These are phyloP conservation scores for Xanthoconium purpureum DNA, from an alignment of 768 basidiomycete genomes.

Conservation along the genomic window DNA sequence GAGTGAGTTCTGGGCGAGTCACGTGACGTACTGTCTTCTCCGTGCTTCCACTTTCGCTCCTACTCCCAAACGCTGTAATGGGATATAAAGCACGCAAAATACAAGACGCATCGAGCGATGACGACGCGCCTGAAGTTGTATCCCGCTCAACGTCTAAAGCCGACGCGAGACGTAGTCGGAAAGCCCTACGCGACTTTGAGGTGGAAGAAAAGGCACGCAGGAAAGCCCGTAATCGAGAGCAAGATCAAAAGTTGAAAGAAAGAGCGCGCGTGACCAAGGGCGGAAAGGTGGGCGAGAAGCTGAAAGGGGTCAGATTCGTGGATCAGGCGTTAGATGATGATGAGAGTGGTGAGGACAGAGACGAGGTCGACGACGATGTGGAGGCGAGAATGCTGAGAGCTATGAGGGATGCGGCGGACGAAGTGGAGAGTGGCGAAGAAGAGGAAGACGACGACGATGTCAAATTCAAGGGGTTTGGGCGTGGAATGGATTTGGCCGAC, in stretches of 20 bases:
- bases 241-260: constrained; percentile 50
- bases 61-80: constrained; percentile 7
- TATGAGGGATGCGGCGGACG: constrained; percentile 29
- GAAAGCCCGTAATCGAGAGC: constrained; percentile 45
- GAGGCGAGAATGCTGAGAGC: constrained; percentile 28
- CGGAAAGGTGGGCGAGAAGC: constrained; percentile 7
- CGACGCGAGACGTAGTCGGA: constrained; percentile 35
- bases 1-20: not conserved
- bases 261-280: constrained; percentile 33
- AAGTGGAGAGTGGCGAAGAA: constrained; percentile 16
- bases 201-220: constrained; percentile 38
- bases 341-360: constrained; percentile 26
- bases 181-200: constrained; percentile 37
- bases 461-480: constrained; percentile 9
- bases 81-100: constrained; percentile 13
- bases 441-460: constrained; percentile 18
- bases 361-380: constrained; percentile 21
- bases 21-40: not conserved
- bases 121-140: constrained; percentile 50
- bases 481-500: constrained; percentile 9
- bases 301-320: constrained; percentile 13
- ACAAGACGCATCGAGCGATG: constrained; percentile 31
- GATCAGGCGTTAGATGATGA: constrained; percentile 9
- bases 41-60: not conserved
- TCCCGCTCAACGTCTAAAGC: constrained; percentile 47